These are phyloP conservation scores for Oidium heveae DNA, from an alignment of 2,329 filamentous ascomycete genomes.

Conservation along the genomic window DNA sequence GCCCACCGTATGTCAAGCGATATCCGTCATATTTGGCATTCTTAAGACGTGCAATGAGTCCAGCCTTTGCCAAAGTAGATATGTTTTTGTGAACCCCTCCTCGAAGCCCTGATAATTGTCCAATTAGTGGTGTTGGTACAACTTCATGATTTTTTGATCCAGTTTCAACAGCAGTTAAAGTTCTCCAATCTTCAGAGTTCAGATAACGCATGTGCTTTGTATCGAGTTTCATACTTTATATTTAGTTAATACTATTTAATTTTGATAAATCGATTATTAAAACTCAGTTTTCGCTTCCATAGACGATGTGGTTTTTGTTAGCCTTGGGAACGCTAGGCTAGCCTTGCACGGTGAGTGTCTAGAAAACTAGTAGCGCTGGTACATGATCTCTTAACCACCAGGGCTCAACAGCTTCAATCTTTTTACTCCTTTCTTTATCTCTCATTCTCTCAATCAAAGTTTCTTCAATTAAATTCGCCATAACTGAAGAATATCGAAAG, in stretches of 20 bases:
- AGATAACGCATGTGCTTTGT: conserved; percentile 84
- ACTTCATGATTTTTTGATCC: conserved; percentile 94
- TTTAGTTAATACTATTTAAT: no score
- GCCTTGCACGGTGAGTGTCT: no score
- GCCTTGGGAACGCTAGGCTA: no score
- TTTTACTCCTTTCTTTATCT: no score
- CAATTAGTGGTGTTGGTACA: conserved; percentile 74
- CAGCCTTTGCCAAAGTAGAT: conserved; percentile 72
- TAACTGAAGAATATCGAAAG: neutral
- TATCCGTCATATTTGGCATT: conserved; percentile 97
- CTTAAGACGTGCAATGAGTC: conserved; percentile 75
- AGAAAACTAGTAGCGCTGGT: no score
- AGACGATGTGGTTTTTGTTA: no score
- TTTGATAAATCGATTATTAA: no score
- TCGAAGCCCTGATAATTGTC: conserved; percentile 56
- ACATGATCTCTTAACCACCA: no score
- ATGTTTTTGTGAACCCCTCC: conserved; percentile 72
- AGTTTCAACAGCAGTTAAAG: conserved; percentile 76
- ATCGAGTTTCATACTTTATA: conserved; percentile 60
- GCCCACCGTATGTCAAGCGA: conserved; percentile 80
- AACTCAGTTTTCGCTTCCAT: no score
- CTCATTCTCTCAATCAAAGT: no score
- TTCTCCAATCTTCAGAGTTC: conserved; percentile 78
- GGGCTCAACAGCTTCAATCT: no score
- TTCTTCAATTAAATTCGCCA: no score